Percentiles rank a stretch among this genome's conserved stretches.
phyloP scores from a whole-genome alignment of 164 flowering plant species.

The Tetracentron sinense region DNA sequence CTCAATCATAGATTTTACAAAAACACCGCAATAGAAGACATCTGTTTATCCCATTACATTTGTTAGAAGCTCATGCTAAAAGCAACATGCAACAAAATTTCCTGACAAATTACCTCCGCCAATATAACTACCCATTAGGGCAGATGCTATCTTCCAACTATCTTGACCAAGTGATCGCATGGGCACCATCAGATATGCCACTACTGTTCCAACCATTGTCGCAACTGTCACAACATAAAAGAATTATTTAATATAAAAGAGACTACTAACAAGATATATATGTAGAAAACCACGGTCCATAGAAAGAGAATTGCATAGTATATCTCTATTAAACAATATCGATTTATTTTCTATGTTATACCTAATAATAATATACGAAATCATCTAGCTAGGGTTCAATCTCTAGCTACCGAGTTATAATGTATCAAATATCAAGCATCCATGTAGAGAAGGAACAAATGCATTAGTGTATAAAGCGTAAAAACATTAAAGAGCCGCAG shows the following conservation, averaged over 20 bases:
- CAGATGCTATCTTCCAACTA: constrained; percentile 89
- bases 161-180: constrained; percentile 89
- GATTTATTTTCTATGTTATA: not conserved
- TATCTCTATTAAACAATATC: not conserved
- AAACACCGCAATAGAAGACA: not conserved
- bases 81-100: not conserved
- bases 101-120: constrained; percentile 67
- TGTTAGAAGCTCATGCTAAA: not conserved
- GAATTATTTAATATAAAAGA: not conserved
- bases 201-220: constrained; percentile 76
- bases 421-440: too few species aligned
- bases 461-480: too few species aligned
- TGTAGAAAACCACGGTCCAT: not conserved
- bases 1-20: not conserved
- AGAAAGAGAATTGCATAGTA: not conserved
- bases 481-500: too few species aligned
- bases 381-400: not conserved
- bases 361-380: not conserved
- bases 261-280: not conserved
- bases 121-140: constrained; percentile 86
- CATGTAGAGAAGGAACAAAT: too few species aligned
- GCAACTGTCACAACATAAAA: constrained; percentile 49
- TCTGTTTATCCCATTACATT: not conserved
- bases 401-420: too few species aligned
- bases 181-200: constrained; percentile 73